phyloP scores from a whole-genome alignment of 73 alveolate species.

The Tetrahymena thermophila region DNA sequence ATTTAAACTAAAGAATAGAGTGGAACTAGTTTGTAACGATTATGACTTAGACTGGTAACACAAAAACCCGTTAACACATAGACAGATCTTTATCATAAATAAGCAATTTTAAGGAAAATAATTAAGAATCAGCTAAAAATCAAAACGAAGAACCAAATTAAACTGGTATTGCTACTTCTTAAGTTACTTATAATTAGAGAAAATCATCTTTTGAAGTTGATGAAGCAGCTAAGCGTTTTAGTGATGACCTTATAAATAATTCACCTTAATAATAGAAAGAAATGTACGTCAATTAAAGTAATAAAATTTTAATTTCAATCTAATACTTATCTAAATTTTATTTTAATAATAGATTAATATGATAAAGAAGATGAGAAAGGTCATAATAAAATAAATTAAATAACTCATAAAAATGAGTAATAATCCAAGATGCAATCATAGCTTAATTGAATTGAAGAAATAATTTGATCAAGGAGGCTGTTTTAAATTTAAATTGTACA shows the following conservation, averaged over 20 bases:
- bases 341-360: background rate
- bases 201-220: background rate
- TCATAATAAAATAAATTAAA: too few relatives aligned
- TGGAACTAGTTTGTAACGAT: background rate
- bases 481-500: background rate
- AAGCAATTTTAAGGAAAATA: background rate
- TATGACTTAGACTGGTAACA: background rate
- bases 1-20: background rate
- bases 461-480: background rate
- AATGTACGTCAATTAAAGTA: background rate
- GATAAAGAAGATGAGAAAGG: background rate
- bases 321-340: background rate
- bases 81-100: background rate
- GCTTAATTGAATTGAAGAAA: background rate
- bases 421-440: background rate
- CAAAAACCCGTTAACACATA: background rate
- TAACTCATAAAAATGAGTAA: background rate
- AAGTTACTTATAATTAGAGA: background rate
- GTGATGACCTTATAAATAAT: background rate
- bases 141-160: background rate
- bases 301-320: background rate
- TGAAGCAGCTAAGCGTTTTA: background rate
- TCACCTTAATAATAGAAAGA: background rate
- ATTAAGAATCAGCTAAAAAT: background rate
- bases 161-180: background rate